Evolutionary conservation across 2,329 filamentous ascomycete genomes (phyloP).

Genomic region (Ophiocordyceps polyrhachis-furcata): DNA sequence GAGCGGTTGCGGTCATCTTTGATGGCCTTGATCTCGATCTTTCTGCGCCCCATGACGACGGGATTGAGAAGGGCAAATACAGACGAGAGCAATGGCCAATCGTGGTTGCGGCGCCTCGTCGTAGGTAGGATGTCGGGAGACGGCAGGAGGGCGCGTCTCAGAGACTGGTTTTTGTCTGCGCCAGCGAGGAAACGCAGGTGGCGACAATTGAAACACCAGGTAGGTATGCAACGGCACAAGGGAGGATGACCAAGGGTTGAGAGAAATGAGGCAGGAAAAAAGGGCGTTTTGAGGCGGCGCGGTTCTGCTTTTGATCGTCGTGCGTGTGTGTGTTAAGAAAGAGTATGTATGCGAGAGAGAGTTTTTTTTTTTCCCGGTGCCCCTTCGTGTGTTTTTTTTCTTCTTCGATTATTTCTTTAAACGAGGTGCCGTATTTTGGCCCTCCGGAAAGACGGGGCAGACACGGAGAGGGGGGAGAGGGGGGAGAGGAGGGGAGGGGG

Average conservation of each 20-base stretch:
- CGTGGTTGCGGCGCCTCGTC: background rate
- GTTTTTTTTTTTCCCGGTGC: background rate
- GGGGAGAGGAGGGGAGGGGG: background rate
- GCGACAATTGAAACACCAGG: background rate
- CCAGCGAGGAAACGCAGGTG: background rate
- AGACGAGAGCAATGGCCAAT: background rate
- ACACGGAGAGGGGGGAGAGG: background rate
- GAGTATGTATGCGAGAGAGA: too few relatives aligned
- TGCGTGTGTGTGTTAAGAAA: background rate
- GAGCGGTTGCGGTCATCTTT: constrained; percentile 96
- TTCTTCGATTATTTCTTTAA: background rate
- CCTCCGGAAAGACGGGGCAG: background rate
- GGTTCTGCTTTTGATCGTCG: background rate
- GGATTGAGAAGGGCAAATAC: background rate
- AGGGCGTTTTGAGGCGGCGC: background rate
- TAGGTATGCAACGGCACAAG: background rate
- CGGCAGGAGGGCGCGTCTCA: background rate
- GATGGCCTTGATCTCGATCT: constrained; percentile 99
- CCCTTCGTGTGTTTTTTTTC: background rate
- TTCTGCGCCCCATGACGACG: constrained; percentile 71
- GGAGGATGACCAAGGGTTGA: background rate
- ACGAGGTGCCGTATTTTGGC: background rate
- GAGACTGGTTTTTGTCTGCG: background rate
- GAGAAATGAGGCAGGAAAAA: background rate
- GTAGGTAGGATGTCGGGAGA: background rate